Base-by-base conservation (phyloP, 352 stramenopile species). In the Globisporangium splendens region DNA sequence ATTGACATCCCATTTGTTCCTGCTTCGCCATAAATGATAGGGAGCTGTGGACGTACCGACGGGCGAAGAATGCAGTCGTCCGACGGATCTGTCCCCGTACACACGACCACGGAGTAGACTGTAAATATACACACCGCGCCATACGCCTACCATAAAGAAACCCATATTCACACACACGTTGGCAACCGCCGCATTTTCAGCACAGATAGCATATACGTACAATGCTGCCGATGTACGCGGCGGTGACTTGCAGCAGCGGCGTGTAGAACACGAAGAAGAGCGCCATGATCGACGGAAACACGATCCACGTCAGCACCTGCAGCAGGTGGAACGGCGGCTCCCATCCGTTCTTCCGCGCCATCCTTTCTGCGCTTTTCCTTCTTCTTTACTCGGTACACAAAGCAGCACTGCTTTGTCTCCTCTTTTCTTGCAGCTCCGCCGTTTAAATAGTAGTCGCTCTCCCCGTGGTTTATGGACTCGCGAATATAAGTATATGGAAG, bases 191-290 rank as follows among this genome's bases (percentile, higher is more conserved):
- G 28, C 28, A 35, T 35, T 35, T 35, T 35, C 5, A 35, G 5
- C 28, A 35, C 28, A 35, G 28, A 35, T 1, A 35, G 28, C 28
- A 35, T 35, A 8, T 35, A 57, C 69, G 43, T 59, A 83, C 63
- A 54, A 88, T 58, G 28, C 77, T 84, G 31, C 69, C 70, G 6
- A 78, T 28, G 58, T 88, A 76, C 42, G 83, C 69, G 8, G 66
- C 58, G 50, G 75, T 74, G 8, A 54, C 41, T 46, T 85, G 50
- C 21, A 95, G 63, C 49, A 93, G 59, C 50, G 86, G 83, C 58
- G 83, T 88, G 61, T 78, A 90, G 67, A 93, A 91, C 35, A 70
- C 77, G 67, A 90, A 93, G 71, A 92, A 95, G 58, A 90, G 69
- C 66, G 69, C 74, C 69, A 93, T 85, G 64, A 92, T 73, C 42